Base-by-base conservation (phyloP, 345 rosid genomes). In the Hypericum androsaemum region DNA sequence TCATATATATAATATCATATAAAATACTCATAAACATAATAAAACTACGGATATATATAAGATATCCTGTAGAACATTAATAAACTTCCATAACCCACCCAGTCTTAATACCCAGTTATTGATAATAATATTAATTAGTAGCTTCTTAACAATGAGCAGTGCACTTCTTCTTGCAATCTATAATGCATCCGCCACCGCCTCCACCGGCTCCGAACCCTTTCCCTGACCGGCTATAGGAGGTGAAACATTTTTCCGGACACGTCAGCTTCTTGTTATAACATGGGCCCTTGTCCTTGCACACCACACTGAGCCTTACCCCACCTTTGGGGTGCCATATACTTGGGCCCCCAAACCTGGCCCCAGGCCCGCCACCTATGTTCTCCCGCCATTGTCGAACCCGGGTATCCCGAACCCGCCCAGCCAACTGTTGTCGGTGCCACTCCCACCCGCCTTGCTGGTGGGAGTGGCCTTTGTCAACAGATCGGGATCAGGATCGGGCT, bases 121-220 rank as follows among this genome's bases (percentile, higher is more conserved):
- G 32, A 22, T 22, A 22, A 22, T 22, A 22, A 22, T 22, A 22
- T 22, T 14, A 12, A 14, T 0, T 22, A 7, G 32, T 10, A 8
- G 3, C 1, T 9, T 17, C n/a, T 6, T 28, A 92, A 64, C 98
- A 92, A 35, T 78, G 88, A 63, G 96, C 96, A 43, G 77, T 35
- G 49, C 98, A 92, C 64, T 85, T 87, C 71, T 87, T 85, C 88
- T 90, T 81, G 59, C 98, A 92, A 44, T 92, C 98, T 73, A 85
- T 69, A 41, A 86, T 92, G 71, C 98, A 92, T 1, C 98, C 88
- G 1, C 98, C 98, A 0, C 98, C 94, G 0, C 98, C 98, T 3
- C 98, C 98, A 0, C 98, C 98, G n/a, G 59, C 74, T 8, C 96
- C 98, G 39, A 76, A 92, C 5, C 95, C 95, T 70, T 85, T 85